Base-by-base conservation (phyloP, 495 filamentous ascomycete genomes). In the Penicillium daleae region DNA sequence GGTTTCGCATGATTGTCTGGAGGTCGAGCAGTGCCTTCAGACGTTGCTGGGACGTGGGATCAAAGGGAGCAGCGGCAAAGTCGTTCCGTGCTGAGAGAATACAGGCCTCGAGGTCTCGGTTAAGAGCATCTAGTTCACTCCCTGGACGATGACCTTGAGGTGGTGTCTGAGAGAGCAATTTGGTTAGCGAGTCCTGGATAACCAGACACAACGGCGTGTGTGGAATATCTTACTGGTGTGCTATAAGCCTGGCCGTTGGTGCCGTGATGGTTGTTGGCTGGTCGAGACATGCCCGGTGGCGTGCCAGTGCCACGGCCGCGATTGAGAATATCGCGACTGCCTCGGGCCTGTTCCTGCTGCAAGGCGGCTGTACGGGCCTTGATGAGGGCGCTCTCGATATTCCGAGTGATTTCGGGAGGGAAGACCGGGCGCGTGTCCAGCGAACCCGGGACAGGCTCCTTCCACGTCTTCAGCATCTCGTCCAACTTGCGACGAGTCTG, bases 381-480 rank as follows among this genome's bases (percentile, higher is more conserved):
- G 70, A 96, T 92, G 60, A 99, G 80, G 17, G 93, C 92, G 78
- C 89, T 96, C 72, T 99, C 95, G 66, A 99, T 98, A 56, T 90
- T 89, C 39, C 91, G 85, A 39, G 92, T 96, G 44, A 90, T 83
- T 26, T 97, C 92, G 13, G 84, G 80, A 17, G 91, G 86, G 73
- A 99, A 99, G 55, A 99, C 94, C 2, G 95, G 94, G 64, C 90
- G 84, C 2, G 86, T 85, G 67, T 96, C 92, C 57, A 94, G 82
- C 13, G 95, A 97, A 21, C 93, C 95, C 0, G 93, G 92, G 4
- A 97, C 92, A 19, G 96, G 92, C 72, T 96, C 90, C 74, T 97
- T 99, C 95, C 95, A 99, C 0, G 95, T 99, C 78, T 92, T 93
- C 54, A 98, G 84, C 90, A 99, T 93, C 76, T 96, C 93, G 62